Base-by-base conservation (phyloP, 108 stramenopile species). In the Asterionellopsis glacialis region DNA sequence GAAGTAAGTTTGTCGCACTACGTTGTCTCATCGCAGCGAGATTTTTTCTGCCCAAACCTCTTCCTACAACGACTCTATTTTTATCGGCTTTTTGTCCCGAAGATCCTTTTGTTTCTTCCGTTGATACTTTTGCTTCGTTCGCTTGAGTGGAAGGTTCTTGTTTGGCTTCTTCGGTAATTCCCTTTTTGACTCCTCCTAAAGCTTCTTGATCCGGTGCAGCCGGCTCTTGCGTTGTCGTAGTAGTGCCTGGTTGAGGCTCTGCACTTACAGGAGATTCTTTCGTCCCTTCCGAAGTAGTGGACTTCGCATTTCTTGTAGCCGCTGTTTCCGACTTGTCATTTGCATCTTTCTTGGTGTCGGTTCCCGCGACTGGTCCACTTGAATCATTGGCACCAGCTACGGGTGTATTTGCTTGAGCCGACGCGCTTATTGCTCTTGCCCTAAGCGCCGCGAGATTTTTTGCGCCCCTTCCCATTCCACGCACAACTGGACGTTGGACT, bases 391-490 rank as follows among this genome's bases (percentile, higher is more conserved):
- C 45, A 21, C 19, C 33, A 33, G 33, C 33, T 33, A 33, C 7
- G 33, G 33, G 33, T 7, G 33, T 47, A 16, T 2, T 6, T 21
- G 45, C 45, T 47, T 16, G 18, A 4, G 45, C n/a, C 25, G 52
- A n/a, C 9, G 4, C 52, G 15, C 24, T 41, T 14, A 66, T 41
- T 54, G 80, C 27, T 18, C 74, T 67, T 33, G 58, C 52, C 65
- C 68, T 73, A 24, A 81, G 28, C 9, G 80, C 74, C 27, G 74
- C 74, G 1, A 81, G 61, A 53, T 81, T 65, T 50, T 81, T 81
- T 39, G 80, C 80, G 25, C 80, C 80, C 41, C 80, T 52, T 40
- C 80, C 80, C 24, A 75, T 27, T 5, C 79, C 73, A 43, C 57
- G 51, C 41, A 25, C 33, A 33, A 33, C 33, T 33, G 33, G 33